Evolutionary conservation across 2,329 filamentous ascomycete genomes (phyloP).

Genomic region (Aureobasidium sp.): DNA sequence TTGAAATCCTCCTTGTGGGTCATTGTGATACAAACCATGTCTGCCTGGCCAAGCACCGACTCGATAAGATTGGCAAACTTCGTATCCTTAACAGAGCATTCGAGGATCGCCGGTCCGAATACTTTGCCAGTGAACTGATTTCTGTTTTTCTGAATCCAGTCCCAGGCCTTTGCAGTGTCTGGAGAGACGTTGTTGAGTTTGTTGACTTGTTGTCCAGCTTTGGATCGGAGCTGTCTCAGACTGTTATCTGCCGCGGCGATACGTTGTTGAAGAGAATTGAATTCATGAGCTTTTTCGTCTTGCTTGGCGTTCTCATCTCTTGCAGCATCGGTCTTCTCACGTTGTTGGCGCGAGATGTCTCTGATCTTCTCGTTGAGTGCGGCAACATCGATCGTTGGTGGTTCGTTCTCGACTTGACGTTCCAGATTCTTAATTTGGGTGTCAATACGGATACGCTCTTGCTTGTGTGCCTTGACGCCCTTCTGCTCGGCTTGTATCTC

Average conservation of each 20-base stretch:
- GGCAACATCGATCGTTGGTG: conserved; percentile 58
- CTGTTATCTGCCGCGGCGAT: conserved; percentile 39
- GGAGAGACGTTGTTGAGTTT: conserved; percentile 52
- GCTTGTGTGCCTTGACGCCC: conserved; percentile 31
- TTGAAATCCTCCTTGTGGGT: conserved; percentile 69
- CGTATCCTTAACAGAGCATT: conserved; percentile 68
- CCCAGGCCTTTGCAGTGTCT: conserved; percentile 64
- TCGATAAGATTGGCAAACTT: conserved; percentile 57
- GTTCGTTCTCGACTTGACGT: conserved; percentile 52
- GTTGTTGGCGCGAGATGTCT: conserved; percentile 42
- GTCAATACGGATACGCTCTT: conserved; percentile 22
- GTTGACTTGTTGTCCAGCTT: conserved; percentile 63
- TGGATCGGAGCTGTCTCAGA: conserved; percentile 57
- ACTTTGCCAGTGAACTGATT: conserved; percentile 64
- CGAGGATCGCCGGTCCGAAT: conserved; percentile 71
- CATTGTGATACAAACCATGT: conserved; percentile 59
- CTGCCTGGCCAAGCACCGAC: conserved; percentile 43
- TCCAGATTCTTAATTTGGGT: conserved; percentile 55
- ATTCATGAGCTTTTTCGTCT: conserved; percentile 18
- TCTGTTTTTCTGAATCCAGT: conserved; percentile 70
- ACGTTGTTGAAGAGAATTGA: conserved; percentile 28
- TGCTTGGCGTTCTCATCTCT: conserved; percentile 21
- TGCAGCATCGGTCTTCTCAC: conserved; percentile 39
- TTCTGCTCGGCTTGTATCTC: conserved; percentile 33
- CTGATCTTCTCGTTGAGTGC: conserved; percentile 66